phyloP scores from a whole-genome alignment of 2,329 filamentous ascomycete species.

The Colletotrichum ledebouriae region DNA sequence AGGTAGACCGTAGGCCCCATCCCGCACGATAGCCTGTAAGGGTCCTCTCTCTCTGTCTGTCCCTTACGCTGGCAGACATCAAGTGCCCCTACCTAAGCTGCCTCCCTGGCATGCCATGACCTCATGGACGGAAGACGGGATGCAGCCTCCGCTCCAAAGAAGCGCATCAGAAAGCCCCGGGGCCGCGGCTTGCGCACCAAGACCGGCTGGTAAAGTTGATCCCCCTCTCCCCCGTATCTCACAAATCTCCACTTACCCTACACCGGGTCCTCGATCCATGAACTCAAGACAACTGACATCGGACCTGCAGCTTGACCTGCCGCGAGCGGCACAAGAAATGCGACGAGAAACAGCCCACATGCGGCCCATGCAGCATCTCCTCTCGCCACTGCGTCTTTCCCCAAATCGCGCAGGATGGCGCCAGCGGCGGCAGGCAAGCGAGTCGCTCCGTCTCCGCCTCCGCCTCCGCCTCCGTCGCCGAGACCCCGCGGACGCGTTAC shows the following conservation, averaged over 20 bases:
- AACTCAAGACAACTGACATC: constrained; percentile 9
- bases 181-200: constrained; percentile 58
- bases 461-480: not conserved
- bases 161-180: constrained; percentile 53
- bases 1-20: no score
- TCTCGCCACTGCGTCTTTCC: constrained; percentile 45
- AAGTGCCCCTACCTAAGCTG: not conserved
- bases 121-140: constrained; percentile 32
- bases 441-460: not conserved
- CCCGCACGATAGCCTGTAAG: no score
- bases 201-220: constrained; percentile 54
- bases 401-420: constrained; percentile 6
- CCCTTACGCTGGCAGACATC: not conserved
- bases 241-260: not conserved
- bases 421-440: not conserved
- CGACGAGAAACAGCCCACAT: constrained; percentile 56
- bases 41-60: not conserved
- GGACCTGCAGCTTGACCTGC: constrained; percentile 54
- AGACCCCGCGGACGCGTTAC: constrained; percentile 1
- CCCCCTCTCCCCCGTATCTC: not conserved
- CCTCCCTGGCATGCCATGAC: constrained; percentile 32
- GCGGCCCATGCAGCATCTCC: constrained; percentile 46
- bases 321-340: constrained; percentile 64
- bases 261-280: constrained; percentile 9
- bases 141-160: constrained; percentile 38